These are phyloP conservation scores for Chrysoporthe puriensis DNA, from an alignment of 2,329 filamentous ascomycete species.

Conservation along the genomic window DNA sequence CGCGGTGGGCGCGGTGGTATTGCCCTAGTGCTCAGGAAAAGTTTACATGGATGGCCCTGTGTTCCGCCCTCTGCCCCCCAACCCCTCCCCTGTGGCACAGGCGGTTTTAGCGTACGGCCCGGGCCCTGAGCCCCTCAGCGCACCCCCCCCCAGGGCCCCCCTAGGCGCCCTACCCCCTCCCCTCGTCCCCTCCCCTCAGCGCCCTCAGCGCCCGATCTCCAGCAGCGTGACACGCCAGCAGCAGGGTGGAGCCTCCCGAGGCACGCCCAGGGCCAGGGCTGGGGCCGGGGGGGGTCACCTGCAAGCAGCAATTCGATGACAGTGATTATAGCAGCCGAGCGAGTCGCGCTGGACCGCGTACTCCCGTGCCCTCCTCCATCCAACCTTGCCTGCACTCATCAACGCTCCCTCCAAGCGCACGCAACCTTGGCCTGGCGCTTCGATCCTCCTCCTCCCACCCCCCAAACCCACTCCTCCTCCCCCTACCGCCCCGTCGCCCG, in stretches of 20 bases:
- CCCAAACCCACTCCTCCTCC: background rate
- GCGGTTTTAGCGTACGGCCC: slow-evolving; percentile 1
- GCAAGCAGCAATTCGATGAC: background rate
- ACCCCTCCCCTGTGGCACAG: background rate
- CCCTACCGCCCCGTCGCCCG: background rate
- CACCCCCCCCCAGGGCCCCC: background rate
- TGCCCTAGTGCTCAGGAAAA: background rate
- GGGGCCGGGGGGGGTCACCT: background rate
- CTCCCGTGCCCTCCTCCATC: background rate
- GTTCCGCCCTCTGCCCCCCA: background rate
- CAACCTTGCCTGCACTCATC: background rate
- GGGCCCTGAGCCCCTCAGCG: slow-evolving; percentile 1
- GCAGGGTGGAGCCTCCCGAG: background rate
- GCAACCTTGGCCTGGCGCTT: background rate
- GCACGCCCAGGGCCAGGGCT: background rate
- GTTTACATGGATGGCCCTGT: slow-evolving; percentile 3
- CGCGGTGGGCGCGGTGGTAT: background rate
- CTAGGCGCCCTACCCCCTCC: background rate
- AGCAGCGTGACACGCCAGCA: background rate
- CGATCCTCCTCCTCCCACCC: background rate
- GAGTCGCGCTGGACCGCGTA: slow-evolving; percentile 7
- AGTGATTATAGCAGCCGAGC: background rate
- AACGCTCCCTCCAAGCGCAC: background rate
- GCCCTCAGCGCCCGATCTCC: background rate
- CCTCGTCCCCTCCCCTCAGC: background rate